Base-by-base conservation (phyloP, 2,329 filamentous ascomycete genomes). In the Paecilomyces variotii region DNA sequence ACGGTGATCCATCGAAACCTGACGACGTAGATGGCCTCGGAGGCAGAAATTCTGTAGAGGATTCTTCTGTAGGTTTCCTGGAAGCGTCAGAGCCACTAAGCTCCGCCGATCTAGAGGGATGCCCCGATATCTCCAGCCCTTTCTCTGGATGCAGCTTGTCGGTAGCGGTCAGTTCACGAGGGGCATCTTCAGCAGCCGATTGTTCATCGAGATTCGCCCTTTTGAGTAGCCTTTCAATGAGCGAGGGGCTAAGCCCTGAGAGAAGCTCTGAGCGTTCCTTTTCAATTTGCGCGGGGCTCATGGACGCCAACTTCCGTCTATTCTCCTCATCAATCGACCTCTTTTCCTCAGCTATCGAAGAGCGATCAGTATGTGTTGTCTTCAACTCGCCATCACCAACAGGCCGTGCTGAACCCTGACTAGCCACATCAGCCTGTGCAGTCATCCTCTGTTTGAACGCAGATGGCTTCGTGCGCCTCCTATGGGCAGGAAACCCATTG, bases 401-500 rank as follows among this genome's bases (percentile, higher is more conserved):
- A 12, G 32, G 32, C 10, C 32, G 10, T 34, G 32, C 10, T 34
- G 32, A 34, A 3, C 32, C 32, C 32, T 45, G n/a, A n/a, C 19
- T 19, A 45, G 39, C 39, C 6, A 34, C 56, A 45, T 25, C 19
- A 4, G 32, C 30, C 28, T 53, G 54, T n/a, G 34, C 30, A 24
- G 56, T 39, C 7, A 45, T 25, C 52, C 12, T 84, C 67, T 90
- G 86, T 71, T 91, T 96, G 78, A 96, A 96, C 1, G 88, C 83
- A 1, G 91, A 96, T 6, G 84, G 75, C 59, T 83, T 82, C 58
- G 80, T 81, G 63, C 92, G 86, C 71, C 89, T 91, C 73, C 89
- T 94, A 72, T 91, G 92, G 59, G 87, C 85, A n/a, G 94, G 94
- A 65, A 97, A 97, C 0, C 94, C 94, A 11, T 84, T 86, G 24